phyloP scores from a whole-genome alignment of 331 rosid species.

The Erythrophleum ivorense region DNA sequence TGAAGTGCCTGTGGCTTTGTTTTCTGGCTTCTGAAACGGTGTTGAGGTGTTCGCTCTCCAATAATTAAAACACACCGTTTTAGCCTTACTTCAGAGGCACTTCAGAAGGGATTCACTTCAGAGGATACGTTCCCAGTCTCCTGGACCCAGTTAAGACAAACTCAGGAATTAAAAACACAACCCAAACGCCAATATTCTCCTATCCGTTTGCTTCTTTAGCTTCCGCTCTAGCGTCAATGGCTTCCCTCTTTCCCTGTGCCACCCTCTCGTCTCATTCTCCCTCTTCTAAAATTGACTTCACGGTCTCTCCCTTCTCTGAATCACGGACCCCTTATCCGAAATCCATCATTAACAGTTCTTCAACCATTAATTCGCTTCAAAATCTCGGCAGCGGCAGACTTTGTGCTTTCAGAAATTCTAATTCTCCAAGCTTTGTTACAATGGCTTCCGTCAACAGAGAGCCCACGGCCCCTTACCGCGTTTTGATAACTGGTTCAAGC shows the following conservation, averaged over 20 bases:
- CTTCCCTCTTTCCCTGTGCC: conserved; percentile 35
- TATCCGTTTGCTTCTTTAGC: not conserved
- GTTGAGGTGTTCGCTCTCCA: no score
- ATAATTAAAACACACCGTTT: no score
- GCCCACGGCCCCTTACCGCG: conserved; percentile 86
- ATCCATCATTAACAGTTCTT: conserved; percentile 36
- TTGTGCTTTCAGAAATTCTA: conserved; percentile 27
- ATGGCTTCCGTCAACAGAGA: conserved; percentile 37
- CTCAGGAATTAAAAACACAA: not conserved
- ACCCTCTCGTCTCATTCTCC: conserved; percentile 27
- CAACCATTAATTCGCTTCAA: conserved; percentile 44
- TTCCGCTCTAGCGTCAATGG: conserved; percentile 36
- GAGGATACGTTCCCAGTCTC: no score
- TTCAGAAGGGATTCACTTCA: no score
- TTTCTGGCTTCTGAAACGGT: no score
- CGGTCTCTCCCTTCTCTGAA: conserved; percentile 29
- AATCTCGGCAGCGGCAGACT: conserved; percentile 12
- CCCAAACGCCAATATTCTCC: not conserved
- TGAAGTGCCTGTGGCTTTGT: no score
- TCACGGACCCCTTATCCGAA: conserved; percentile 13
- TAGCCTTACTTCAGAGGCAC: no score
- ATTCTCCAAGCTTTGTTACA: conserved; percentile 21
- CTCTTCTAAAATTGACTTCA: conserved; percentile 14
- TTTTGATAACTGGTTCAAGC: conserved; percentile 90
- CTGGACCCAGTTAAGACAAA: no score